Percentiles rank a stretch among this genome's conserved stretches.
These are phyloP conservation scores for Melampsora occidentalis DNA, from an alignment of 1,284 basidiomycete species.

Conservation along the genomic window DNA sequence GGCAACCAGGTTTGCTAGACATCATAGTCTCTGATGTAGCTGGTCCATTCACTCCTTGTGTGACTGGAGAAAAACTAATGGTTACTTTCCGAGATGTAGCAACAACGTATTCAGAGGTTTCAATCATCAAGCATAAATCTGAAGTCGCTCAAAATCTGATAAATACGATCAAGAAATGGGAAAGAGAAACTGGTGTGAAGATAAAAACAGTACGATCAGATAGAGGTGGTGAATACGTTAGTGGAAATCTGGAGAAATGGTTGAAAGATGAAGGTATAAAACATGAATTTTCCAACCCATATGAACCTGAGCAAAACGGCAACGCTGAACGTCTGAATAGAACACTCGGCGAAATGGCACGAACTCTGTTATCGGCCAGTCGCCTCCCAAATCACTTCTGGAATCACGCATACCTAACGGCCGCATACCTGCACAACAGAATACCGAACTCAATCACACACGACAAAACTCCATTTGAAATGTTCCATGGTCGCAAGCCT, in stretches of 20 bases:
- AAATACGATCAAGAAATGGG: neutral
- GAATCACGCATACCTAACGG: neutral
- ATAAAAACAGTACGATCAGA: conserved; percentile 21
- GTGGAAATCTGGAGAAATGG: neutral
- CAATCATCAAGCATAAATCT: neutral
- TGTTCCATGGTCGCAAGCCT: too few relatives aligned
- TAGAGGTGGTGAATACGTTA: conserved; percentile 5
- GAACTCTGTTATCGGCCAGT: neutral
- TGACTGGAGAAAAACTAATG: too few relatives aligned
- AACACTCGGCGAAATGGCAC: neutral
- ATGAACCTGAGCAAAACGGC: neutral
- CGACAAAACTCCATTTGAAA: too few relatives aligned
- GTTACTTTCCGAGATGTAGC: neutral
- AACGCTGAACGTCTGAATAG: neutral
- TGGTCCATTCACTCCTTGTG: too few relatives aligned
- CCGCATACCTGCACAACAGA: neutral
- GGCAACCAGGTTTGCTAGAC: too few relatives aligned
- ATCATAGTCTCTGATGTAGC: too few relatives aligned
- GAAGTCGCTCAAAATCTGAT: neutral
- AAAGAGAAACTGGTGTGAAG: neutral
- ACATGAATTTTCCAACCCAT: neutral
- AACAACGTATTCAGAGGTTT: neutral
- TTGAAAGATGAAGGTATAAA: neutral
- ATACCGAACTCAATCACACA: too few relatives aligned
- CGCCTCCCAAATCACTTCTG: neutral